These are phyloP conservation scores for Ceratobasidium sp. DNA, from an alignment of 1,284 basidiomycete genomes.

Conservation along the genomic window DNA sequence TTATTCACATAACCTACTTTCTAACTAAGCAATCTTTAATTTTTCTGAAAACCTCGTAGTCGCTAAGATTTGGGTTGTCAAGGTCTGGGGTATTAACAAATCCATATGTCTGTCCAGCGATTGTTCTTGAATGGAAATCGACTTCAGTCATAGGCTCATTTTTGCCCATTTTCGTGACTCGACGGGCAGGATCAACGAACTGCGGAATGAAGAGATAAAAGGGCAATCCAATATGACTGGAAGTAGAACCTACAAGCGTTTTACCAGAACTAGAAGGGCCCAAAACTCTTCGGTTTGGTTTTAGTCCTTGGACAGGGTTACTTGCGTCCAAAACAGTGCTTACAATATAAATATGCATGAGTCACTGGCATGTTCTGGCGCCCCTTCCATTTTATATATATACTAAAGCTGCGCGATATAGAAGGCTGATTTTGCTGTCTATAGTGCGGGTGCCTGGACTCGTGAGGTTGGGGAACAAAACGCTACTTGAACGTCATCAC, in stretches of 20 bases:
- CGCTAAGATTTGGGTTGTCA: conserved; percentile 1
- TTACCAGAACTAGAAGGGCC: not conserved
- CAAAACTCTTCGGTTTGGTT: not conserved
- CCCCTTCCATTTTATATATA: no score
- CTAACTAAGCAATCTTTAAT: not conserved
- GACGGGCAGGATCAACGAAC: not conserved
- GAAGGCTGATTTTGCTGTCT: no score
- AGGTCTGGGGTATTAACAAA: not conserved
- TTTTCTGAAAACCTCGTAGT: not conserved
- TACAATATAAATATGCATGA: no score
- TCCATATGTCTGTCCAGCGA: not conserved
- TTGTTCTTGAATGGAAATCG: not conserved
- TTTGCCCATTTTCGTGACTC: not conserved
- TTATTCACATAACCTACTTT: not conserved
- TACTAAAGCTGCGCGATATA: no score
- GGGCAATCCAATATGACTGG: no score
- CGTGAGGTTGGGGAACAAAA: no score
- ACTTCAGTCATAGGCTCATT: not conserved
- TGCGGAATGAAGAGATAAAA: no score
- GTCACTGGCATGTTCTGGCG: no score
- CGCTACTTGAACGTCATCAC: no score
- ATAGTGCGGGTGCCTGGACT: no score
- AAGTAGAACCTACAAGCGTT: not conserved
- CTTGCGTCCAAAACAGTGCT: no score
- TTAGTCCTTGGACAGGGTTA: no score